Evolutionary conservation across 257 asterid species (phyloP), one percentile per base, ranked within the genome.

Genomic region (Datura wrightii): DNA sequence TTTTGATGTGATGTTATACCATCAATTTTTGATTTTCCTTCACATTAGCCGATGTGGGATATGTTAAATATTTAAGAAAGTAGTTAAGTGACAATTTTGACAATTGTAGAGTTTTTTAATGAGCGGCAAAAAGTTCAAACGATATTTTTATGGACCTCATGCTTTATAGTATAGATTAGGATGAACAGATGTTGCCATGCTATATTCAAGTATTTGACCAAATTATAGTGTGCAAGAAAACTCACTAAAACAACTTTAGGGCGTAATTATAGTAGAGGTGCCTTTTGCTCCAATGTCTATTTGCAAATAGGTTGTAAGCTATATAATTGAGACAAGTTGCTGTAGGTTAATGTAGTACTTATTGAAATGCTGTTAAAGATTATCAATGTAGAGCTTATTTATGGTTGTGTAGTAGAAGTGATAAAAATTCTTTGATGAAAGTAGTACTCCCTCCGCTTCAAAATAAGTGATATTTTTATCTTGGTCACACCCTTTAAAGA

Each of bases 131-230:
- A 24, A 24, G 31, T 24, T 24, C 31, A 24, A 24, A 24, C 31
- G 31, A 24, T 24, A 24, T 24, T 24, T 24, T 24, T 24, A 24
- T 24, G 31, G 31, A 24, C 31, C 31, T 24, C 31, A 24, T 24
- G 31, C 31, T 24, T 24, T 24, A 24, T 24, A 24, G 31, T 24
- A 24, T 24, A 24, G 31, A 24, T 18, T 71, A 42, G 79, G 37
- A 71, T 71, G 53, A 42, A 16, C 52, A 70, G 79, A 70, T 71
- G 79, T n/a, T 71, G 79, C 39, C 3, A 42, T 42, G 55, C 9
- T 71, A 42, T 71, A 10, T 42, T 42, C 79, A 71, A 71, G 2
- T 71, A 71, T 41, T 42, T 6, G 54, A 42, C 7, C 42, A 71
- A 71, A 71, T 41, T 67, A 67, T 10, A 41, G 55, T 42, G 55